Conservation (phyloP, 2,329 filamentous ascomycete species). For the Westerdykella aurantiaca region DNA sequence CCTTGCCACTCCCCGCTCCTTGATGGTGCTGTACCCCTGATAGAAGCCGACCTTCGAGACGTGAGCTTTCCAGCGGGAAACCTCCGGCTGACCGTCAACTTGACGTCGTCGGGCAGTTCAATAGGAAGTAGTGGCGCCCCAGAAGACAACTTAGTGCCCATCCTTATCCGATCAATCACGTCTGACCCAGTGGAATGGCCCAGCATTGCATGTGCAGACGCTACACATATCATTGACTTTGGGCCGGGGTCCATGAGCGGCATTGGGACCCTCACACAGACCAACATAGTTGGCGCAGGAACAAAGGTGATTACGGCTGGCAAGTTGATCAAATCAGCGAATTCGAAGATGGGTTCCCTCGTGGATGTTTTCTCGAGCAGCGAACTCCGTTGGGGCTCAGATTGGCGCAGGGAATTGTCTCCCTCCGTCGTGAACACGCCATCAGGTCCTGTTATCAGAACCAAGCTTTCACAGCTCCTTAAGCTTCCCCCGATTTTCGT, state of each 20-base stretch:
- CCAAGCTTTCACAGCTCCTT: constrained; percentile 71
- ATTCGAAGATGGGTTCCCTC: constrained; percentile 7
- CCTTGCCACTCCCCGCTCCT: constrained; percentile 40
- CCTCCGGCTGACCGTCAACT: constrained; percentile 14
- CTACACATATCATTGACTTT: constrained; percentile 18
- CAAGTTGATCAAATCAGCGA: neutral
- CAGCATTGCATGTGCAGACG: neutral
- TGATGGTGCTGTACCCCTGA: too few species aligned
- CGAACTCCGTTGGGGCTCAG: constrained; percentile 4
- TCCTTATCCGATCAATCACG: constrained; percentile 12
- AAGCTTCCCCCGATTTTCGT: constrained; percentile 85
- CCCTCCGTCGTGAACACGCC: constrained; percentile 6
- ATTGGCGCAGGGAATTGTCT: constrained; percentile 12
- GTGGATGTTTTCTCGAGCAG: constrained; percentile 7
- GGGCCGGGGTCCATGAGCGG: constrained; percentile 17
- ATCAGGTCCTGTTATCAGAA: constrained; percentile 10
- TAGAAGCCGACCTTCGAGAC: constrained; percentile 1
- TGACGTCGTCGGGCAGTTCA: constrained; percentile 9
- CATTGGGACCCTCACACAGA: constrained; percentile 13
- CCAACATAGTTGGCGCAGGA: constrained; percentile 13
- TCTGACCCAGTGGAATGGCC: constrained; percentile 17
- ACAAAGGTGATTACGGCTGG: constrained; percentile 14
- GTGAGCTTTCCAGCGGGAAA: constrained; percentile 1
- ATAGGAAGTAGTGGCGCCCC: too few species aligned
- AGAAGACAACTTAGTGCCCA: constrained; percentile 12